Conservation (phyloP, 2,329 filamentous ascomycete genomes). For the Furcasterigmium furcatum region DNA sequence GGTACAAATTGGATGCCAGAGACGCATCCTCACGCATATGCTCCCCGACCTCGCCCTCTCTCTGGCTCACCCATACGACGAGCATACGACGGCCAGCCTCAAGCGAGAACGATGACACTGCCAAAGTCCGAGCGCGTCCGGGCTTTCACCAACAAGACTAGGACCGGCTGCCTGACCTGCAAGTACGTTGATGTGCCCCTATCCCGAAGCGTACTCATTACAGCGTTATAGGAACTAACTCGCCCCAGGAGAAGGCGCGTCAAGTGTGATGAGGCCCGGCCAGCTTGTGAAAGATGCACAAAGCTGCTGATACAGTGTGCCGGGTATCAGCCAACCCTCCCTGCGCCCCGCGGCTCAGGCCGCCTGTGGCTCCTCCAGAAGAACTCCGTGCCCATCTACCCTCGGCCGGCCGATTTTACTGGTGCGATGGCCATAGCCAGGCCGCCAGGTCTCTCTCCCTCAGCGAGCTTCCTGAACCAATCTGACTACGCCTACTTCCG, state of each 20-base stretch:
- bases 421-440: background rate
- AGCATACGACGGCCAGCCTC: background rate
- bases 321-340: slow-evolving; percentile 18
- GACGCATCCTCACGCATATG: too few relatives aligned
- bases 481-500: slow-evolving; percentile 22
- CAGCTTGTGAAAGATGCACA: slow-evolving; percentile 27
- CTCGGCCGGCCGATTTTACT: background rate
- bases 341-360: background rate
- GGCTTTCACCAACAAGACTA: background rate
- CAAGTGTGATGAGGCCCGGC: slow-evolving; percentile 31
- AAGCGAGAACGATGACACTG: background rate
- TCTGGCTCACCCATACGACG: background rate
- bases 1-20: too few relatives aligned
- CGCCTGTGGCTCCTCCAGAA: background rate
- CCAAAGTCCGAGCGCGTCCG: background rate
- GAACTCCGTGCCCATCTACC: slow-evolving; percentile 1
- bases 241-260: slow-evolving; percentile 24
- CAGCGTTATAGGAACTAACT: background rate
- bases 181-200: background rate
- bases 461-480: slow-evolving; percentile 9
- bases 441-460: background rate
- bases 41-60: slow-evolving; percentile 7
- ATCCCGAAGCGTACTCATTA: background rate
- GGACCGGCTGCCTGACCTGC: background rate
- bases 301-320: slow-evolving; percentile 29